Evolutionary conservation across 2,329 filamentous ascomycete species (phyloP).

Genomic region (Zymoseptoria passerinii): DNA sequence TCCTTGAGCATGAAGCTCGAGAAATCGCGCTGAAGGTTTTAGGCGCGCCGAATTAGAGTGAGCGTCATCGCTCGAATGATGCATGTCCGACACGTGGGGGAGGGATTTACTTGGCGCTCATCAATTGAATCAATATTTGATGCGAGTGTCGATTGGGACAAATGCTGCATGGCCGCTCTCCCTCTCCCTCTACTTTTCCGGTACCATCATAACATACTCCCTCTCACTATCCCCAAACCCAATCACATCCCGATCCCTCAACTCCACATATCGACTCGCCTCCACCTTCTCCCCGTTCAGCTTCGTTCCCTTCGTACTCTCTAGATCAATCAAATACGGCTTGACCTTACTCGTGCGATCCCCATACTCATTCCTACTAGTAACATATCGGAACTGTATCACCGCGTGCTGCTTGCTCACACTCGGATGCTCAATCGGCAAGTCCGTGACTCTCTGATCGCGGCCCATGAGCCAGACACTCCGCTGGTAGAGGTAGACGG

Average conservation of each 20-base stretch:
- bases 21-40: not conserved
- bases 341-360: slow-evolving; percentile 63
- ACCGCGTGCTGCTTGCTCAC: slow-evolving; percentile 94
- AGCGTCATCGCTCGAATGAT: not conserved
- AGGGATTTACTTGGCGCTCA: not conserved
- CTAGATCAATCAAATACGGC: slow-evolving; percentile 87
- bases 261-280: slow-evolving; percentile 71
- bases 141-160: too few relatives aligned
- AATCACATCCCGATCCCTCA: slow-evolving; percentile 81
- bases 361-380: slow-evolving; percentile 77
- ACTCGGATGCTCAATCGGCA: slow-evolving; percentile 80
- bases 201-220: slow-evolving; percentile 93
- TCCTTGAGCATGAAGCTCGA: not conserved
- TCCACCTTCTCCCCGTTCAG: slow-evolving; percentile 71
- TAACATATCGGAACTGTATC: slow-evolving; percentile 80
- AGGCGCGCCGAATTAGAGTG: not conserved
- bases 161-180: too few relatives aligned
- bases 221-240: slow-evolving; percentile 79
- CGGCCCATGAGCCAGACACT: slow-evolving; percentile 89
- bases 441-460: slow-evolving; percentile 71
- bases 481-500: slow-evolving; percentile 63
- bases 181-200: slow-evolving; percentile 22
- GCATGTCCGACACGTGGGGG: not conserved
- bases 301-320: slow-evolving; percentile 82
- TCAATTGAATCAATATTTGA: not conserved